Evolutionary conservation across 1,284 basidiomycete genomes (phyloP).

Genomic region (Coniferiporia weirii): DNA sequence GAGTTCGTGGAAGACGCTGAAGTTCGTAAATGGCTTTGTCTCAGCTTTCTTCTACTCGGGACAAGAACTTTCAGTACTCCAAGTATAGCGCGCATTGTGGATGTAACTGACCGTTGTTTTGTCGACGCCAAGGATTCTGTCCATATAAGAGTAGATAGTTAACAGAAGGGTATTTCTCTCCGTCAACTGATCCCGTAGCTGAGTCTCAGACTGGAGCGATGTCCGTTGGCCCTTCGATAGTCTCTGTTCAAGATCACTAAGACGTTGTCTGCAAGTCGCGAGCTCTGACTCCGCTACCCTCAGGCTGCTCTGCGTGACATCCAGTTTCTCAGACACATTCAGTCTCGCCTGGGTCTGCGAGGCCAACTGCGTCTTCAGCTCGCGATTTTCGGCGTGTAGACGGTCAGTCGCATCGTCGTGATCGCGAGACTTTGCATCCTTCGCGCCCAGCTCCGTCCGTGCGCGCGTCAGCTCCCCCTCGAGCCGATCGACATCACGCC

Average conservation of each 20-base stretch:
- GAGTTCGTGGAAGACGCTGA: slow-evolving; percentile 91
- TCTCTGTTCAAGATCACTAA: slow-evolving; percentile 76
- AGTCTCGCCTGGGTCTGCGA: slow-evolving; percentile 80
- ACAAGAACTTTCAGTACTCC: neutral
- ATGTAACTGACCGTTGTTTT: slow-evolving; percentile 66
- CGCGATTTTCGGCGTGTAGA: slow-evolving; percentile 73
- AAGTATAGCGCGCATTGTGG: slow-evolving; percentile 9
- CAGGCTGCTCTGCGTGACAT: slow-evolving; percentile 53
- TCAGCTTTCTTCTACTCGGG: slow-evolving; percentile 66
- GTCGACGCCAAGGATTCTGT: slow-evolving; percentile 87
- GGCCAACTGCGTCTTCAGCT: slow-evolving; percentile 71
- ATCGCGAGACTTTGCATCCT: slow-evolving; percentile 60
- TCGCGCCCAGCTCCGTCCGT: slow-evolving; percentile 66
- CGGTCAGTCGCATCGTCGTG: slow-evolving; percentile 67
- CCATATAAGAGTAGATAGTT: slow-evolving; percentile 93
- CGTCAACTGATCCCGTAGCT: slow-evolving; percentile 85
- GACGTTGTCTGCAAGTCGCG: slow-evolving; percentile 47
- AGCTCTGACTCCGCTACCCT: slow-evolving; percentile 66
- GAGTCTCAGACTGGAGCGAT: slow-evolving; percentile 64
- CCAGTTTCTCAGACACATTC: slow-evolving; percentile 84
- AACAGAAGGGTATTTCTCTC: slow-evolving; percentile 89
- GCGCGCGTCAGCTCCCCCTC: slow-evolving; percentile 78
- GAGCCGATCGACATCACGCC: slow-evolving; percentile 76
- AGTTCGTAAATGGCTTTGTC: slow-evolving; percentile 90
- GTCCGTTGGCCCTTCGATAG: slow-evolving; percentile 81